Percentiles rank a stretch among this genome's conserved stretches.
Evolutionary conservation across 306 rosid genomes (phyloP).

Genomic region (Cicer bijugum): DNA sequence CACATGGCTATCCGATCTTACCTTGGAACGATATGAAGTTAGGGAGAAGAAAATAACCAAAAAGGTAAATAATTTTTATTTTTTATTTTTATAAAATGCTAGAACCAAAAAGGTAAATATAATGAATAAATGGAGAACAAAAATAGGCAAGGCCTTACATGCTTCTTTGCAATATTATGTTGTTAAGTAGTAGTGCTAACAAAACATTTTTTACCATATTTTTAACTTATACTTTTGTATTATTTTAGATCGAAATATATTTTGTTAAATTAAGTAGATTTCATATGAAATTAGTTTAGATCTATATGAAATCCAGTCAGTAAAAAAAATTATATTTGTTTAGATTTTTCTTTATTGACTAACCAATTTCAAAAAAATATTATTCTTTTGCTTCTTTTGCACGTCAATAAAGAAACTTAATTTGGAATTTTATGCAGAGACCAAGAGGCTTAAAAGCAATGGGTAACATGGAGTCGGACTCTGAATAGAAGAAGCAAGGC

Average conservation of each 20-base stretch:
- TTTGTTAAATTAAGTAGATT: no score
- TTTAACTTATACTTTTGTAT: no score
- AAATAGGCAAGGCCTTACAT: not conserved
- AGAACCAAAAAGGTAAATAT: no score
- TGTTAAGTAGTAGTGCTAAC: no score
- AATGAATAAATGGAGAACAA: not conserved
- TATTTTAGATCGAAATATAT: no score
- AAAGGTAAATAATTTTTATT: constrained; percentile 50
- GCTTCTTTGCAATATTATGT: not conserved
- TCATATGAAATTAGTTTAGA: no score
- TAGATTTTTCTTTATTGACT: no score
- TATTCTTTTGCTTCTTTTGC: constrained; percentile 1
- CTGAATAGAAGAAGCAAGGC: constrained; percentile 57
- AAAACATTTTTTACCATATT: no score
- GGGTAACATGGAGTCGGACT: constrained; percentile 85
- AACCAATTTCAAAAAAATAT: no score
- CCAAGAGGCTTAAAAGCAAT: constrained; percentile 94
- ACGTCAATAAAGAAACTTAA: constrained; percentile 19
- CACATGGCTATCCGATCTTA: constrained; percentile 80
- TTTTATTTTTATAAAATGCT: no score
- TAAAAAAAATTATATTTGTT: no score
- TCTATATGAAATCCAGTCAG: no score
- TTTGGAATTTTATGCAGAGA: constrained; percentile 59
- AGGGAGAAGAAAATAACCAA: constrained; percentile 90
- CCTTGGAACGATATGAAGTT: constrained; percentile 86